phyloP scores from a whole-genome alignment of 495 filamentous ascomycete species.

The Hamigera avellanea region DNA sequence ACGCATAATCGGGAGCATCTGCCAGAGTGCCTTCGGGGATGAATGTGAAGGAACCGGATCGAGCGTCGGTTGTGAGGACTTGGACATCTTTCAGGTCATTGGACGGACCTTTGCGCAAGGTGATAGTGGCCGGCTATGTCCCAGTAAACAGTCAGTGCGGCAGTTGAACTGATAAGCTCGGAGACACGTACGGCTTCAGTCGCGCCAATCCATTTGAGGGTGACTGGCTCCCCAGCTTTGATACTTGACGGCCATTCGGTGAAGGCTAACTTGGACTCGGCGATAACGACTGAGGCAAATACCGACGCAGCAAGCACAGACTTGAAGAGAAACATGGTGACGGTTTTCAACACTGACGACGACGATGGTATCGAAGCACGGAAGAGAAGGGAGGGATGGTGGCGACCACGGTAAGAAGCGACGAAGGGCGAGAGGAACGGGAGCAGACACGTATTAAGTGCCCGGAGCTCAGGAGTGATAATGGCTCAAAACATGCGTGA shows the following conservation, averaged over 20 bases:
- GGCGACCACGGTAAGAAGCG: too few relatives aligned
- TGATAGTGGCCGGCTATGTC: conserved; percentile 33
- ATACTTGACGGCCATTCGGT: conserved; percentile 30
- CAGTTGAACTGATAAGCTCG: too few relatives aligned
- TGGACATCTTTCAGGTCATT: conserved; percentile 28
- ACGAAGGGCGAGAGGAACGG: too few relatives aligned
- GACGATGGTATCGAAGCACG: too few relatives aligned
- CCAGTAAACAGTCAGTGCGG: conserved; percentile 2
- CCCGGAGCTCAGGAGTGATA: too few relatives aligned
- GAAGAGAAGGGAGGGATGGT: too few relatives aligned
- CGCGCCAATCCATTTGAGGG: conserved; percentile 31
- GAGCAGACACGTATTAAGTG: too few relatives aligned
- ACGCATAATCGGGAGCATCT: conserved; percentile 31
- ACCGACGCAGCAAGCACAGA: conserved; percentile 23
- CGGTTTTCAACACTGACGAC: conserved; percentile 3
- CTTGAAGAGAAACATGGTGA: conserved; percentile 23
- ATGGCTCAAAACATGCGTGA: too few relatives aligned
- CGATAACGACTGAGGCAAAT: conserved; percentile 18
- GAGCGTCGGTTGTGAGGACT: conserved; percentile 23
- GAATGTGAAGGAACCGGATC: conserved; percentile 30
- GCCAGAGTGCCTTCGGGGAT: conserved; percentile 23
- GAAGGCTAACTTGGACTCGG: conserved; percentile 25
- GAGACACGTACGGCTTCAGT: conserved; percentile 16
- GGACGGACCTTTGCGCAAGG: conserved; percentile 29
- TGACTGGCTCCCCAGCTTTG: conserved; percentile 26